phyloP scores from a whole-genome alignment of 2,329 filamentous ascomycete species.

The Lasiodiplodia citricola region DNA sequence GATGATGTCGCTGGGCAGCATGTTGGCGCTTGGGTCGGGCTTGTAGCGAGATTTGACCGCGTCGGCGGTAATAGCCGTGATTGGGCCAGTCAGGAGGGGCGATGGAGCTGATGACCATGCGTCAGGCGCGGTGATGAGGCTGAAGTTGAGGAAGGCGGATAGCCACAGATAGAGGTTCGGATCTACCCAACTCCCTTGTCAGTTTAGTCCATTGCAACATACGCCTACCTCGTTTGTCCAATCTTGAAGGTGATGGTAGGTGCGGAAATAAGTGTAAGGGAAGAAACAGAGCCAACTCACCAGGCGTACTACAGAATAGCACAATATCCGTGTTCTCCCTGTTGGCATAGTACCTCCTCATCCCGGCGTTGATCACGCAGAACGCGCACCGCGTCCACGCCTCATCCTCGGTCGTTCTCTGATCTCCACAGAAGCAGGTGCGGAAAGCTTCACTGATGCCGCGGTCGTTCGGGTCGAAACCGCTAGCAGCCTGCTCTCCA shows the following conservation, averaged over 20 bases:
- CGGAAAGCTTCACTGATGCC: conserved; percentile 1
- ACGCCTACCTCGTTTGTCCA: not conserved
- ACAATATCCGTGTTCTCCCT: not conserved
- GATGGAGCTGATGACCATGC: not conserved
- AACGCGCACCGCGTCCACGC: not conserved
- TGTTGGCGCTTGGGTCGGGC: conserved; percentile 1
- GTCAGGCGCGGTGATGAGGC: not conserved
- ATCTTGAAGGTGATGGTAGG: not conserved
- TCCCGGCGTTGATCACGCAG: not conserved
- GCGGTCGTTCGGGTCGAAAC: conserved; percentile 11
- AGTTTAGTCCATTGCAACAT: not conserved
- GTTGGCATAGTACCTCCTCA: not conserved
- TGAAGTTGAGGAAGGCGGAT: conserved; percentile 22
- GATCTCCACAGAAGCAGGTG: conserved; percentile 18
- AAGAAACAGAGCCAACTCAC: not conserved
- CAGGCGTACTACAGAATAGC: not conserved
- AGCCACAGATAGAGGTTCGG: conserved; percentile 25
- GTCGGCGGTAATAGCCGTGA: conserved; percentile 31
- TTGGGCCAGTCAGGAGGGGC: conserved; percentile 9
- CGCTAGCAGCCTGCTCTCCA: not conserved
- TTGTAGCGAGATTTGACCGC: not conserved
- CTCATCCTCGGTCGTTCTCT: not conserved
- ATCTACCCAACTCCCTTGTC: not conserved
- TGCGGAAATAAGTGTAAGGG: not conserved
- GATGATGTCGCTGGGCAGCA: not conserved